A percentile compares a stretch with the other conserved stretches of the same genome.
Conservation (phyloP, 148 eudicot species). For the Spergularia marina region DNA sequence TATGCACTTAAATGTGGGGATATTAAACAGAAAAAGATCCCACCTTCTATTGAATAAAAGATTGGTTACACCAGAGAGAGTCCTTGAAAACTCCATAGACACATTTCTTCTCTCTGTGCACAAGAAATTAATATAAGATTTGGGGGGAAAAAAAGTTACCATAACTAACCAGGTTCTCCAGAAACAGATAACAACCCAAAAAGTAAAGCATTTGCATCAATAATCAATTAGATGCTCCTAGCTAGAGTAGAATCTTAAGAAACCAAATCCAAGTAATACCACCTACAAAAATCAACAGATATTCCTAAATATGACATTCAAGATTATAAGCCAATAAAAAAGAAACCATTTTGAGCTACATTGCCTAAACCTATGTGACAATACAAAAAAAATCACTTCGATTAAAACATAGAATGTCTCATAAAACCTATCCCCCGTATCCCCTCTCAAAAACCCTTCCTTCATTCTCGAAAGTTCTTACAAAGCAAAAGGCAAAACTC, state of each 20-base stretch:
- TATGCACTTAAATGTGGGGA: neutral
- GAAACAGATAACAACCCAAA: neutral
- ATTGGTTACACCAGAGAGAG: slow-evolving; percentile 57
- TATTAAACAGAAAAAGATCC: neutral
- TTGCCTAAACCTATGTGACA: too few relatives aligned
- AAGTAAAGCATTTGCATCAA: neutral
- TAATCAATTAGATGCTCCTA: neutral
- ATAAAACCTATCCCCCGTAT: too few relatives aligned
- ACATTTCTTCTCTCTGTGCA: slow-evolving; percentile 54
- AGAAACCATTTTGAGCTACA: too few relatives aligned
- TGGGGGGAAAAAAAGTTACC: neutral
- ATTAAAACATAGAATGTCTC: too few relatives aligned
- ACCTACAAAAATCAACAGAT: too few relatives aligned
- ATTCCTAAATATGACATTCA: too few relatives aligned
- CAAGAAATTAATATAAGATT: neutral
- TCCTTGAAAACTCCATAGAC: slow-evolving; percentile 55
- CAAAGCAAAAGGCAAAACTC: too few relatives aligned
- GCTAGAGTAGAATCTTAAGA: neutral
- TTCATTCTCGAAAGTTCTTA: too few relatives aligned
- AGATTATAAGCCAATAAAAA: too few relatives aligned
- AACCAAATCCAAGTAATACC: neutral
- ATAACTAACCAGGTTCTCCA: neutral
- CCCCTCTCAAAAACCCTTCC: too few relatives aligned
- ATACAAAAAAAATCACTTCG: too few relatives aligned
- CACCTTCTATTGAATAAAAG: slow-evolving; percentile 75